Evolutionary conservation across 495 filamentous ascomycete genomes (phyloP).

Genomic region (Lepraria neglecta): DNA sequence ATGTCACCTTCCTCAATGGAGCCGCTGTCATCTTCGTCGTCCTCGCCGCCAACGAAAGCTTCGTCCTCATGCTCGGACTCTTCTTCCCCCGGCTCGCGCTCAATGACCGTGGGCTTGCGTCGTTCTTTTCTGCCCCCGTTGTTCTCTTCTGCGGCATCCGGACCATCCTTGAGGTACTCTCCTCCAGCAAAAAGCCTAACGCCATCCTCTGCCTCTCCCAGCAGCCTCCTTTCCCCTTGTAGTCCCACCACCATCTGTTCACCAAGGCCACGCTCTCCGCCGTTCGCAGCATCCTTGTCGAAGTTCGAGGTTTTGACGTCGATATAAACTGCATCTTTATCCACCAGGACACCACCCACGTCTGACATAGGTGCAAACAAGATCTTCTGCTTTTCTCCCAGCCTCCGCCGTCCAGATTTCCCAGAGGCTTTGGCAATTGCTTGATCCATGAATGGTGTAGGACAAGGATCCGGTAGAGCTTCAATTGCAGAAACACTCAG

Average conservation of each 20-base stretch:
- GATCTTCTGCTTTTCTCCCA: slow-evolving; percentile 94
- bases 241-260: slow-evolving; percentile 89
- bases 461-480: slow-evolving; percentile 85
- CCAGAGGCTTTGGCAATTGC: slow-evolving; percentile 73
- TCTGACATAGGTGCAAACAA: slow-evolving; percentile 97
- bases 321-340: slow-evolving; percentile 76
- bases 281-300: slow-evolving; percentile 52
- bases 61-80: slow-evolving; percentile 54
- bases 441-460: slow-evolving; percentile 85
- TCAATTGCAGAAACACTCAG: slow-evolving; percentile 79
- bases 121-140: slow-evolving; percentile 63
- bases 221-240: slow-evolving; percentile 70
- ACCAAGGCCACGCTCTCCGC: slow-evolving; percentile 72
- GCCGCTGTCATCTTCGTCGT: slow-evolving; percentile 45
- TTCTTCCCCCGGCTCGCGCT: slow-evolving; percentile 46
- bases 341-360: slow-evolving; percentile 81
- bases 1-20: slow-evolving; percentile 38
- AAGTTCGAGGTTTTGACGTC: slow-evolving; percentile 72
- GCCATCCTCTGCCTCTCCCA: slow-evolving; percentile 75
- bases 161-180: slow-evolving; percentile 55
- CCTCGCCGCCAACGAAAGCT: slow-evolving; percentile 57
- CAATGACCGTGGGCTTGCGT: slow-evolving; percentile 61
- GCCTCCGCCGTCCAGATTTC: slow-evolving; percentile 63
- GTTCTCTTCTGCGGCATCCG: slow-evolving; percentile 49
- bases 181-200: slow-evolving; percentile 79